Conservation (phyloP, 805 yeast genomes). For the Yarrowia sp. region DNA sequence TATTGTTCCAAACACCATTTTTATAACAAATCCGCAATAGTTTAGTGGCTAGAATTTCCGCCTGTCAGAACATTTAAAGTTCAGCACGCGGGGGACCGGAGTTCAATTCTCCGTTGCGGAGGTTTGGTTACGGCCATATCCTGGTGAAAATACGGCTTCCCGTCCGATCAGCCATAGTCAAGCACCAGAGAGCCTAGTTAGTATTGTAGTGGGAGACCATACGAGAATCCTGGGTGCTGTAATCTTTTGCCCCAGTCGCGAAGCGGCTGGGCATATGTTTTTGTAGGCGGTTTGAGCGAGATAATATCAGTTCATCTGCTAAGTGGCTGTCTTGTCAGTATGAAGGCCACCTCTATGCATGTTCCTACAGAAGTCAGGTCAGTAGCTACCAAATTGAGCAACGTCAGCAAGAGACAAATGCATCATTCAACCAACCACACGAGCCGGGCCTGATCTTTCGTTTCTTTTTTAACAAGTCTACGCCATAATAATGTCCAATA, state of each 20-base stretch:
- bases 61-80: constrained; percentile 47
- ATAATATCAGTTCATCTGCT: too few relatives aligned
- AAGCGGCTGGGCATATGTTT: too few relatives aligned
- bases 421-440: too few relatives aligned
- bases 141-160: constrained; percentile 34
- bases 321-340: too few relatives aligned
- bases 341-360: too few relatives aligned
- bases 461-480: background rate
- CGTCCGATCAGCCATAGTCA: constrained; percentile 36
- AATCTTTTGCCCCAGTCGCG: constrained; percentile 1
- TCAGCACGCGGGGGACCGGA: constrained; percentile 38
- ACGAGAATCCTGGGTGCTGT: constrained; percentile 37
- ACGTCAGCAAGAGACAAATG: too few relatives aligned
- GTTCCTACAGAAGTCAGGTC: too few relatives aligned
- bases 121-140: constrained; percentile 32
- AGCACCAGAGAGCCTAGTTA: constrained; percentile 35
- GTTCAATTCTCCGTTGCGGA: constrained; percentile 36
- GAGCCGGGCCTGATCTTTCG: background rate
- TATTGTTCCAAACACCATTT: background rate
- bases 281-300: too few relatives aligned
- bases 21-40: constrained; percentile 44
- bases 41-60: constrained; percentile 54
- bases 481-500: too few relatives aligned
- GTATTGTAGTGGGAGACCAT: constrained; percentile 34
- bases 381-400: too few relatives aligned